phyloP scores from a whole-genome alignment of 1,284 basidiomycete species.

The Meripilus lineatus region DNA sequence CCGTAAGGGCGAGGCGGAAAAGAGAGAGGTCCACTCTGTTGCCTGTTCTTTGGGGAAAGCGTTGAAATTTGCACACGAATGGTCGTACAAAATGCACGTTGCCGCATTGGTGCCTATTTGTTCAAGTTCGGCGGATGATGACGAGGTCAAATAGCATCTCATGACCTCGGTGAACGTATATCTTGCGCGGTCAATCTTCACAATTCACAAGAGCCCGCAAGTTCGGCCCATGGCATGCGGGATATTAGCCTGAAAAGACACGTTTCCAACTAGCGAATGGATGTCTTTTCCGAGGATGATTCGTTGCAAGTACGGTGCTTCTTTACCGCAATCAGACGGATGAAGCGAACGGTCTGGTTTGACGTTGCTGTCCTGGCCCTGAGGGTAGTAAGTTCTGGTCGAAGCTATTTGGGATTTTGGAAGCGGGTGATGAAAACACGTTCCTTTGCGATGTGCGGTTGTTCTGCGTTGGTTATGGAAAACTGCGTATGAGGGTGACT shows the following conservation, averaged over 20 bases:
- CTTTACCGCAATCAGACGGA: background rate
- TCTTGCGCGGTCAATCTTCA: background rate
- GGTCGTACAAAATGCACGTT: too few relatives aligned
- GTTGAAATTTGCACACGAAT: too few relatives aligned
- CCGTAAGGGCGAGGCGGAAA: too few relatives aligned
- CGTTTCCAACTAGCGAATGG: background rate
- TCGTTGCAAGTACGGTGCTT: background rate
- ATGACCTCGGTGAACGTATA: conserved; percentile 1
- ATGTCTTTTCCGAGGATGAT: background rate
- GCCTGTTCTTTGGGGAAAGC: too few relatives aligned
- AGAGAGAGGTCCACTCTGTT: too few relatives aligned
- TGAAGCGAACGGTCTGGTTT: background rate
- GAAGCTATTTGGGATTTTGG: too few relatives aligned
- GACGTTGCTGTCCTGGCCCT: background rate
- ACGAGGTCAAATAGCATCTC: background rate
- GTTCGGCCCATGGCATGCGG: background rate
- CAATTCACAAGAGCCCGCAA: background rate
- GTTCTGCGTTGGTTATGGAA: too few relatives aligned
- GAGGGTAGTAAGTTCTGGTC: too few relatives aligned
- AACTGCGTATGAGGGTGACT: too few relatives aligned
- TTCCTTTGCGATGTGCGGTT: too few relatives aligned
- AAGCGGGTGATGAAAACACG: too few relatives aligned
- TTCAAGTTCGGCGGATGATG: background rate
- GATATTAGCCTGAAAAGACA: background rate
- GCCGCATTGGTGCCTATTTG: too few relatives aligned